Percentiles rank a stretch among this genome's conserved stretches.
phyloP scores from a whole-genome alignment of 106 monocot species.

The Dendrobium huoshanense region DNA sequence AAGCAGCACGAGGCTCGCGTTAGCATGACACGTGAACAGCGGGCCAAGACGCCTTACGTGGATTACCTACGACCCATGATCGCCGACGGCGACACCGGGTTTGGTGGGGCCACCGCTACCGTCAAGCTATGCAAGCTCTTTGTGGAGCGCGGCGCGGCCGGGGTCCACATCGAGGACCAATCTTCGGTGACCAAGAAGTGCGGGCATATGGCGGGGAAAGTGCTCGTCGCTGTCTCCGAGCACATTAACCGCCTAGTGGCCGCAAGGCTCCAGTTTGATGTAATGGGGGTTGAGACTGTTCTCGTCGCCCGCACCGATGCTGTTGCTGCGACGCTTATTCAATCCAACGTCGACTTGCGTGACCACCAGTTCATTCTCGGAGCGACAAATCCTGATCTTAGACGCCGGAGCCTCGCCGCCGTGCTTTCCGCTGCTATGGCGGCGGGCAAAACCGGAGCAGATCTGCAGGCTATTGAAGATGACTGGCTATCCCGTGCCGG shows the following conservation, averaged over 20 bases:
- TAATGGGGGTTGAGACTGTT: slow-evolving; percentile 88
- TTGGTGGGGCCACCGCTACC: slow-evolving; percentile 85
- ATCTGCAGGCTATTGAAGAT: slow-evolving; percentile 76
- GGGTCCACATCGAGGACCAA: slow-evolving; percentile 91
- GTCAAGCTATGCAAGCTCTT: slow-evolving; percentile 96
- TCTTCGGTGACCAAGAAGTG: slow-evolving; percentile 93
- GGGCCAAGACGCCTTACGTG: slow-evolving; percentile 54
- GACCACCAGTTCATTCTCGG: slow-evolving; percentile 98
- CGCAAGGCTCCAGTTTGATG: slow-evolving; percentile 79
- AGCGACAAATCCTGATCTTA: slow-evolving; percentile 49
- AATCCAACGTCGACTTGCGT: slow-evolving; percentile 73
- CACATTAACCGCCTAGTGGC: slow-evolving; percentile 89
- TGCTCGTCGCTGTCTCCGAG: slow-evolving; percentile 60
- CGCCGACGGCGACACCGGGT: slow-evolving; percentile 88
- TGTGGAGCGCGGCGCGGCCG: slow-evolving; percentile 92
- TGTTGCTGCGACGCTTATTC: slow-evolving; percentile 75
- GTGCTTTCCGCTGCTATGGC: slow-evolving; percentile 53
- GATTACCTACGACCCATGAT: slow-evolving; percentile 88
- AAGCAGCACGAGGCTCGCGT: slow-evolving; percentile 80
- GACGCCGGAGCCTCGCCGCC: slow-evolving; percentile 33
- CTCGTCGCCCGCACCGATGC: slow-evolving; percentile 83
- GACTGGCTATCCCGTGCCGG: slow-evolving; percentile 50
- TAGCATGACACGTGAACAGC: slow-evolving; percentile 55
- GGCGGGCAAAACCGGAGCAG: slow-evolving; percentile 36
- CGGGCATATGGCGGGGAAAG: slow-evolving; percentile 97